A percentile compares a stretch with the other conserved stretches of the same genome.
Evolutionary conservation across 1,284 basidiomycete species (phyloP).

Genomic region (Xerocomus alliaceus): DNA sequence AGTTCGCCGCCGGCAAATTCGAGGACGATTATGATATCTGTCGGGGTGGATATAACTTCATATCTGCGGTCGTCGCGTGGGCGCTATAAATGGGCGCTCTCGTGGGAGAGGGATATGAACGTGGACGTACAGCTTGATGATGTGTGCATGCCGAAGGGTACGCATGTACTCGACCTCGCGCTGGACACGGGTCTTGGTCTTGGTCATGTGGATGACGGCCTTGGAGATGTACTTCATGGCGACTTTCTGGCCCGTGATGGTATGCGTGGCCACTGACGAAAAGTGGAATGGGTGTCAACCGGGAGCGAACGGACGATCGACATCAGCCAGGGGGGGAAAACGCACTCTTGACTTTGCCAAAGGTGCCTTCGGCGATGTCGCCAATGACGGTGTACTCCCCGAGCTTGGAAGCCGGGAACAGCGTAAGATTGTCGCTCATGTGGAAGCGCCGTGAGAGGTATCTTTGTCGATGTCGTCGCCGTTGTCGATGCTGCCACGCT

Average conservation of each 20-base stretch:
- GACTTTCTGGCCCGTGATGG: slow-evolving; percentile 92
- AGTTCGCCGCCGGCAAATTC: slow-evolving; percentile 93
- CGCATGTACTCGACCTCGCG: slow-evolving; percentile 96
- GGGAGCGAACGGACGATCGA: slow-evolving; percentile 13
- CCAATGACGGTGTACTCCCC: slow-evolving; percentile 79
- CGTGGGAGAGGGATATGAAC: background rate
- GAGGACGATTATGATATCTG: slow-evolving; percentile 95
- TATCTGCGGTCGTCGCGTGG: slow-evolving; percentile 63
- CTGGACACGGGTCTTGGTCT: slow-evolving; percentile 91
- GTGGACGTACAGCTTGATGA: slow-evolving; percentile 84
- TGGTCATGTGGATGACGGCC: slow-evolving; percentile 89
- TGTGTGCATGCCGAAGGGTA: slow-evolving; percentile 89
- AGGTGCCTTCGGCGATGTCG: slow-evolving; percentile 89
- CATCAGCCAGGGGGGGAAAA: slow-evolving; percentile 29
- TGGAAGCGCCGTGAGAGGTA: slow-evolving; percentile 16
- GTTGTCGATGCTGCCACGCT: background rate
- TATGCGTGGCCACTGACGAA: slow-evolving; percentile 85
- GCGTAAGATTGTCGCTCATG: slow-evolving; percentile 32
- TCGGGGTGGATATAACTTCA: slow-evolving; percentile 92
- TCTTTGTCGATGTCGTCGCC: slow-evolving; percentile 11
- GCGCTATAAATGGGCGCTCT: slow-evolving; percentile 14
- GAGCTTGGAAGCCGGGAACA: slow-evolving; percentile 66
- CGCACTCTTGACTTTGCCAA: slow-evolving; percentile 98
- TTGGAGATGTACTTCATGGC: slow-evolving; percentile 99
- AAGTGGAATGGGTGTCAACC: slow-evolving; percentile 22